A percentile compares a stretch with the other conserved stretches of the same genome.
These are phyloP conservation scores for Uncinocarpus reesii DNA, from an alignment of 2,329 filamentous ascomycete genomes.

Conservation along the genomic window DNA sequence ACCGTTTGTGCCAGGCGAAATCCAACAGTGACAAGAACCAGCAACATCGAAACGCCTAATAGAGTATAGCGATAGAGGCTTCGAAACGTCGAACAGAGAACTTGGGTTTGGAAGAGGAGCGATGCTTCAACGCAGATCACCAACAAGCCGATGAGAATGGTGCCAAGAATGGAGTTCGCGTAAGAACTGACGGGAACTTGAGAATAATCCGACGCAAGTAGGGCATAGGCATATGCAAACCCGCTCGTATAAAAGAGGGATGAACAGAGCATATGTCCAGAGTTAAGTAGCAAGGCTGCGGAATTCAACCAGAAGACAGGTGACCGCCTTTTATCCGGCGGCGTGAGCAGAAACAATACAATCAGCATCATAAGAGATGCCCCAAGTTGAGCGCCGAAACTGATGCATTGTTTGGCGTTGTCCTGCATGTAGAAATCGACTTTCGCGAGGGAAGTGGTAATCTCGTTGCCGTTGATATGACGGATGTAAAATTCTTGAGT, in stretches of 20 bases:
- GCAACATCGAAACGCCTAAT: constrained; percentile 38
- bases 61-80: constrained; percentile 37
- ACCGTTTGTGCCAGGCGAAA: constrained; percentile 46
- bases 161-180: constrained; percentile 40
- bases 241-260: constrained; percentile 50
- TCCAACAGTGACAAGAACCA: constrained; percentile 44
- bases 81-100: constrained; percentile 47
- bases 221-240: constrained; percentile 52
- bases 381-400: constrained; percentile 61
- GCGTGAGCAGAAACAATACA: constrained; percentile 58
- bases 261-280: constrained; percentile 41
- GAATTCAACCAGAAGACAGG: constrained; percentile 57
- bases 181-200: constrained; percentile 39
- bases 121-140: constrained; percentile 48
- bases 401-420: constrained; percentile 45
- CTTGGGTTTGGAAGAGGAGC: constrained; percentile 52
- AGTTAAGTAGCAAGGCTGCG: constrained; percentile 49
- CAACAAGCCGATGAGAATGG: constrained; percentile 44
- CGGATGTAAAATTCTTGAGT: constrained; percentile 43
- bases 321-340: constrained; percentile 53
- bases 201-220: constrained; percentile 47
- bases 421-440: constrained; percentile 41
- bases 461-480: constrained; percentile 34
- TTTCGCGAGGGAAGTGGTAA: constrained; percentile 34
- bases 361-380: constrained; percentile 55